A percentile compares a stretch with the other conserved stretches of the same genome.
These are phyloP conservation scores for Coemansia sp. DNA, from an alignment of 192 early-diverging fungal species.

Conservation along the genomic window DNA sequence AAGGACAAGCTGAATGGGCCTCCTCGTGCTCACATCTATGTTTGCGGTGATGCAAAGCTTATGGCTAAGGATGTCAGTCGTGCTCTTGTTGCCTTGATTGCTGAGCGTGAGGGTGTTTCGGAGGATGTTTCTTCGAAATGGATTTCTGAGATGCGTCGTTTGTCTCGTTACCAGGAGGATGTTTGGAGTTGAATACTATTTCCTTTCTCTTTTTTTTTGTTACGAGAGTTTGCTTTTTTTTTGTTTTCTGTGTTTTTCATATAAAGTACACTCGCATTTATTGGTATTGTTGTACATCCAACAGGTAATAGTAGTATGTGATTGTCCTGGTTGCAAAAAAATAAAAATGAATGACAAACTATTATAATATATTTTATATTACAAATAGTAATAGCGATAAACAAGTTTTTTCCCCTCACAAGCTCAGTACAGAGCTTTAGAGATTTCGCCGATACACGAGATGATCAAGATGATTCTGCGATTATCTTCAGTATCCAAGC, in stretches of 20 bases:
- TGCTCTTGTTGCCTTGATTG: constrained; percentile 62
- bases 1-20: constrained; percentile 48
- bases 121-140: constrained; percentile 69
- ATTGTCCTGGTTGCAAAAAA: too few relatives aligned
- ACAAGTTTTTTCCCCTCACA: too few relatives aligned
- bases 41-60: constrained; percentile 94
- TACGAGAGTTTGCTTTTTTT: too few relatives aligned
- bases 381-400: too few relatives aligned
- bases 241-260: too few relatives aligned
- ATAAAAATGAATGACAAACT: too few relatives aligned
- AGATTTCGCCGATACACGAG: constrained; percentile 1
- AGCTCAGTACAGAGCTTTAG: constrained; percentile 2
- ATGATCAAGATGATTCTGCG: background rate
- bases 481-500: background rate
- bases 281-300: too few relatives aligned
- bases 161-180: constrained; percentile 90
- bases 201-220: constrained; percentile 10
- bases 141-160: constrained; percentile 77
- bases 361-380: too few relatives aligned
- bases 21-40: constrained; percentile 71
- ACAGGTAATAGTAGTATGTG: too few relatives aligned
- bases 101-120: constrained; percentile 59
- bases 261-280: constrained; percentile 3
- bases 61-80: constrained; percentile 92
- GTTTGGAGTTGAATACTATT: constrained; percentile 71